Evolutionary conservation across 495 filamentous ascomycete genomes (phyloP).

Genomic region (Aspergillus olivimuriae): DNA sequence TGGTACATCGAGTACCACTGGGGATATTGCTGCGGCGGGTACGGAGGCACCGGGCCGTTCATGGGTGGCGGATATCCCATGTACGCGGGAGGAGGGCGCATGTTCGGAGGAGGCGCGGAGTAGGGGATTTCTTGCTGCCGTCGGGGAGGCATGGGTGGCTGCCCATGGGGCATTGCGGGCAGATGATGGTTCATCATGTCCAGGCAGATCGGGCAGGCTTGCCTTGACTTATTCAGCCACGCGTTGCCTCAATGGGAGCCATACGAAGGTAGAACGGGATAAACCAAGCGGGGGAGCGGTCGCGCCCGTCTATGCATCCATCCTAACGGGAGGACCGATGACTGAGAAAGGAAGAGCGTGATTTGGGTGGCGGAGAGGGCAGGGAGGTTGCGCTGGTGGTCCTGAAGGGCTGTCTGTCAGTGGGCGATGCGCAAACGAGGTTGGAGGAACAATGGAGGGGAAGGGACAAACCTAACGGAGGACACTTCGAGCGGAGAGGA

Average conservation of each 20-base stretch:
- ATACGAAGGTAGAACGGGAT: slow-evolving; percentile 29
- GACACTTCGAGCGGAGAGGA: background rate
- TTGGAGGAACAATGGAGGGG: background rate
- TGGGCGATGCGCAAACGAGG: background rate
- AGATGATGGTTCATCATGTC: slow-evolving; percentile 52
- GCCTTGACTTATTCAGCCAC: slow-evolving; percentile 36
- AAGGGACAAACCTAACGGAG: slow-evolving; percentile 1
- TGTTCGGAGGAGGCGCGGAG: slow-evolving; percentile 36
- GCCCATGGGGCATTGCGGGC: slow-evolving; percentile 49
- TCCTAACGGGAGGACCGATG: slow-evolving; percentile 19
- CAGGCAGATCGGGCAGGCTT: slow-evolving; percentile 29
- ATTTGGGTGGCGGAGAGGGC: background rate
- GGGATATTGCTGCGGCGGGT: slow-evolving; percentile 38
- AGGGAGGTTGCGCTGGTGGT: slow-evolving; percentile 2
- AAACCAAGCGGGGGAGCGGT: slow-evolving; percentile 15
- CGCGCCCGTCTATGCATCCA: slow-evolving; percentile 32
- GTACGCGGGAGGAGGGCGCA: slow-evolving; percentile 39
- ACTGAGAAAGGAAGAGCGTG: background rate
- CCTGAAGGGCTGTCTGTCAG: background rate
- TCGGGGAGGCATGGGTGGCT: slow-evolving; percentile 46
- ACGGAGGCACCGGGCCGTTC: slow-evolving; percentile 39
- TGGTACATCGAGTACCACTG: slow-evolving; percentile 43
- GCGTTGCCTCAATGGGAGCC: slow-evolving; percentile 41
- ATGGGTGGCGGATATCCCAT: slow-evolving; percentile 42
- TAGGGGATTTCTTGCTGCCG: slow-evolving; percentile 46